Percentiles rank a stretch among this genome's conserved stretches.
phyloP scores from a whole-genome alignment of 306 rosid genomes.

The Malus orientalis region DNA sequence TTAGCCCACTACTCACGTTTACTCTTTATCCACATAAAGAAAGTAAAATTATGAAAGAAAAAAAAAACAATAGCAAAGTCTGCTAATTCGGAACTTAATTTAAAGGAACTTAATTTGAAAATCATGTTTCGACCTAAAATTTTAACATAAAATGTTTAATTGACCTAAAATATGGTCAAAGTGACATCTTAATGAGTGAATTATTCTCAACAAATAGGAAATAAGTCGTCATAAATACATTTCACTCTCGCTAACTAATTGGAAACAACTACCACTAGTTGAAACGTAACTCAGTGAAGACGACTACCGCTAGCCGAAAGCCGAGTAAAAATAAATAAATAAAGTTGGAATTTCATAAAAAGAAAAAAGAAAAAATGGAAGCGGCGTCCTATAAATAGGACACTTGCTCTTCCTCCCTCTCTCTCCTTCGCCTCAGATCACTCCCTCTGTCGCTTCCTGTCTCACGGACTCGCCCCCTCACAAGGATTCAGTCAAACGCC shows the following conservation, averaged over 20 bases:
- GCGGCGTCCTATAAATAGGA: constrained; percentile 11
- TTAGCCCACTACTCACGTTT: background rate
- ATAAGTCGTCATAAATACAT: too few relatives aligned
- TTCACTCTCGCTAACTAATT: background rate
- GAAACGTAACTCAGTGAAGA: too few relatives aligned
- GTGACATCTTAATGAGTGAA: background rate
- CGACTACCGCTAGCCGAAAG: too few relatives aligned
- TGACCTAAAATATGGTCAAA: too few relatives aligned
- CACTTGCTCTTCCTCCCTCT: background rate
- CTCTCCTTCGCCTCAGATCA: constrained; percentile 8
- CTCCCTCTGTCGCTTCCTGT: background rate
- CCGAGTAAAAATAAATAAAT: background rate
- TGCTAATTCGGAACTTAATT: too few relatives aligned
- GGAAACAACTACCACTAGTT: too few relatives aligned
- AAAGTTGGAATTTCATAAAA: background rate
- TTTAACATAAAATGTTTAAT: too few relatives aligned
- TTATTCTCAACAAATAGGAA: too few relatives aligned
- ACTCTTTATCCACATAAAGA: background rate
- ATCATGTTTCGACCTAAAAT: too few relatives aligned
- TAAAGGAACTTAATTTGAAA: too few relatives aligned
- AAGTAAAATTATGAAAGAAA: background rate
- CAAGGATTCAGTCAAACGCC: background rate
- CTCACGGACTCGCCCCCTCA: background rate
- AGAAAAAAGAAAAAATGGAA: background rate
- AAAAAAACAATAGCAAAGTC: background rate